phyloP scores from a whole-genome alignment of 1,284 basidiomycete genomes.

The Pseudozyma thailandica region DNA sequence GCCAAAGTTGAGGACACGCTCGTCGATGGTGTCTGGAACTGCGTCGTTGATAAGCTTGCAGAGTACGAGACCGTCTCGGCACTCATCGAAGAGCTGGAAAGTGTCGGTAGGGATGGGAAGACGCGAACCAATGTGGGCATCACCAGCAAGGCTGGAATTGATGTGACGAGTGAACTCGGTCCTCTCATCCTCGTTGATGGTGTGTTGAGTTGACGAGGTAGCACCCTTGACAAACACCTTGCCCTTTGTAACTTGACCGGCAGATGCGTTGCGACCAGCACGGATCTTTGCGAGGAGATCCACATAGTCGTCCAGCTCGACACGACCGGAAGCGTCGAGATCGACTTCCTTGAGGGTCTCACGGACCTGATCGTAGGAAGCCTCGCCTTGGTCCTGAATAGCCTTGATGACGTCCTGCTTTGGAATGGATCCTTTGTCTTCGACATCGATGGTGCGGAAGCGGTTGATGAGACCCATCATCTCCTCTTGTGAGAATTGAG shows the following conservation, averaged over 20 bases:
- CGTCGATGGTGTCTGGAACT: constrained; percentile 98
- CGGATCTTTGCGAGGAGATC: constrained; percentile 87
- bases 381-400: constrained; percentile 58
- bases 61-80: constrained; percentile 89
- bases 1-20: constrained; percentile 85
- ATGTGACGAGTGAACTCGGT: constrained; percentile 97
- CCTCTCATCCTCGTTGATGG: constrained; percentile 97
- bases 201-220: constrained; percentile 95
- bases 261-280: constrained; percentile 69
- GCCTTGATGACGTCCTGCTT: constrained; percentile 65
- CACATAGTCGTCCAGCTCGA: constrained; percentile 98
- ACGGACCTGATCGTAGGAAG: constrained; percentile 67
- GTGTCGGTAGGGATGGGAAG: constrained; percentile 96
- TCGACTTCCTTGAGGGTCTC: constrained; percentile 92
- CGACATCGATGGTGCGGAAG: constrained; percentile 64
- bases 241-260: constrained; percentile 73
- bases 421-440: constrained; percentile 63
- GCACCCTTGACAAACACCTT: constrained; percentile 95
- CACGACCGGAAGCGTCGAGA: constrained; percentile 91
- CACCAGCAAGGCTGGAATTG: constrained; percentile 89
- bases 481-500: constrained; percentile 75
- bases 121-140: constrained; percentile 82
- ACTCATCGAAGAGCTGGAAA: constrained; percentile 99
- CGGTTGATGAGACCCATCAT: constrained; percentile 65
- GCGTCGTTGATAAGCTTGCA: constrained; percentile 99